Evolutionary conservation across 495 filamentous ascomycete species (phyloP), one percentile per base, ranked within the genome.

Genomic region (Aspergillus egyptiacus): DNA sequence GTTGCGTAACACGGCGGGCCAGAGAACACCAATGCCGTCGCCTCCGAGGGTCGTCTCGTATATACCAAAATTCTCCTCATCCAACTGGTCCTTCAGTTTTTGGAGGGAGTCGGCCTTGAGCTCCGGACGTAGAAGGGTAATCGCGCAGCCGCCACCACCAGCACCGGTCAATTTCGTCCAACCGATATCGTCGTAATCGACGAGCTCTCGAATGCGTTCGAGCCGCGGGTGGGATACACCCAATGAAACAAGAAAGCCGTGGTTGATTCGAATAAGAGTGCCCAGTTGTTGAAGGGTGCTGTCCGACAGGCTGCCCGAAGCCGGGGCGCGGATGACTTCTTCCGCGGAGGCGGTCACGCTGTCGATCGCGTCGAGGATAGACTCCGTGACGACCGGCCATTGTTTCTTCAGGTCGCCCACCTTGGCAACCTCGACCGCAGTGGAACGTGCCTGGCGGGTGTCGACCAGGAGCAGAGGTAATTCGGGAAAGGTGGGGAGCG

Each of bases 111-210:
- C 70, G 13, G 60, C 46, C 37, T 70, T 61, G 37, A 68, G 67
- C 31, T 77, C 73, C 0, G 89, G 87, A 48, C 83, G 86, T 31
- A 97, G 72, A 5, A 98, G 67, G 3, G 91, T 93, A 57, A 98
- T 96, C 1, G 90, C 89, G 64, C 93, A 96, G 1, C 93, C 93
- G 31, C 93, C 93, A 4, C 91, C 93, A 10, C 93, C 93, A 5
- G 91, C 93, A 47, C 93, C 93, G 1, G 93, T 98, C 38, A 98
- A 77, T 62, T 98, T 98, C 5, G 93, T 94, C 89, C 89, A 96
- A 25, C 93, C 93, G 46, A 95, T 84, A n/a, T 87, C 84, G 25
- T 86, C 76, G 50, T 86, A 80, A 55, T 96, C 91, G 39, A 96
- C 87, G 14, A 98, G 73, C 68, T 95, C 91, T 18, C 93, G 78